Base-by-base conservation (phyloP, 2,329 filamentous ascomycete species). In the Fusarium sarcochroum region DNA sequence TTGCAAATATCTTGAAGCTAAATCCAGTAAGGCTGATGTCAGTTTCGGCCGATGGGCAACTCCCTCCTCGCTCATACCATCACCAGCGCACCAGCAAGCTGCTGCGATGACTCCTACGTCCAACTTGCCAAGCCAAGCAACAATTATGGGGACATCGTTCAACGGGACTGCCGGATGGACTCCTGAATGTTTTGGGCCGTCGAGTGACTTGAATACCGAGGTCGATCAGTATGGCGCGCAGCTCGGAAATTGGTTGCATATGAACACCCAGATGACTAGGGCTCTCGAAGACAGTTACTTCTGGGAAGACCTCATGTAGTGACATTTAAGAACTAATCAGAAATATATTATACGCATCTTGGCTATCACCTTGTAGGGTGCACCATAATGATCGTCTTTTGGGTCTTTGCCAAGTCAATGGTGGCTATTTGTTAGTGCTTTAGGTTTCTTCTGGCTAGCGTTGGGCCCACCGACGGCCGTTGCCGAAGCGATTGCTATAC, bases 231-330 rank as follows among this genome's bases (percentile, higher is more conserved):
- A 25, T 34, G 37, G 49, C 3, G 37, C 49, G 21, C 49, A 51
- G 23, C 48, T 42, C 4, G 37, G 49, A 23, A 34, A 52, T 14
- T 52, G 37, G 49, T 11, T 41, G 10, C 37, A 52, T 15, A 52
- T 44, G 21, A 30, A 30, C 10, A 30, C 27, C 3, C 9, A 30
- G 27, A 30, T 41, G 38, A 41, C 38, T 7, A 41, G 10, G 14
- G 38, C 41, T 7, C 15, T 44, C 6, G 41, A 44, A 25, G 41
- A 25, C 15, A 25, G 41, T 17, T 44, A 44, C 21, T 44, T 44
- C 15, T 44, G 21, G 41, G 41, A 44, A 7, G 13, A 44, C 9
- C 3, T 44, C 27, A 7, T 23, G 21, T 44, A 10, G 10, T 30
- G 27, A 4, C 27, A 30, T 30, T 11, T 10, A 13, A 30, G 27